A percentile compares a stretch with the other conserved stretches of the same genome.
These are phyloP conservation scores for Zasmidium angulare DNA, from an alignment of 2,329 filamentous ascomycete species.

Conservation along the genomic window DNA sequence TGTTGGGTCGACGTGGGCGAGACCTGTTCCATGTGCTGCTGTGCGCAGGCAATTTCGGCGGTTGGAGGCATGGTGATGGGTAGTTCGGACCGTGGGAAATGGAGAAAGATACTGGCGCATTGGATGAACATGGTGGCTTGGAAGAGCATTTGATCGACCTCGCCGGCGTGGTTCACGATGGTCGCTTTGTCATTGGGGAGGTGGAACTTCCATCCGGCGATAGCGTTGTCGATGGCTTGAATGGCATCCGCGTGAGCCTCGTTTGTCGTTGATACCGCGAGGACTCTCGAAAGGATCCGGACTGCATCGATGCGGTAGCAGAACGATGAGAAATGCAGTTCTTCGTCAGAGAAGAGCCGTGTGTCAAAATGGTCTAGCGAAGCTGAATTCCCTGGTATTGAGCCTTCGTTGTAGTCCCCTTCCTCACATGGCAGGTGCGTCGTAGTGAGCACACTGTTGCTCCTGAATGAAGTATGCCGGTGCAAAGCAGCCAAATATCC, in stretches of 20 bases:
- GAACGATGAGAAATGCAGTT: conserved; percentile 76
- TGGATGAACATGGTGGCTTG: conserved; percentile 80
- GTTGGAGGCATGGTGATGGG: conserved; percentile 58
- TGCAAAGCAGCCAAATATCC: conserved; percentile 82
- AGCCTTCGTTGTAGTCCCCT: conserved; percentile 59
- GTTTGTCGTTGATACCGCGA: conserved; percentile 48
- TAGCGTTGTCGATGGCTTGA: conserved; percentile 59
- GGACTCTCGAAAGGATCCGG: conserved; percentile 74
- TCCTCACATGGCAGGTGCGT: conserved; percentile 82
- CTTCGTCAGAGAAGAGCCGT: conserved; percentile 69
- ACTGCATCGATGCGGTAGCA: conserved; percentile 80
- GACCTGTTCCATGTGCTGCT: conserved; percentile 46
- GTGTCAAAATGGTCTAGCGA: conserved; percentile 76
- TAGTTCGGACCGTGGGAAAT: conserved; percentile 76
- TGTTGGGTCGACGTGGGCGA: conserved; percentile 55
- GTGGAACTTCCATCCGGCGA: conserved; percentile 76
- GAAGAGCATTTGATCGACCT: conserved; percentile 86
- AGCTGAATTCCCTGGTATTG: conserved; percentile 51
- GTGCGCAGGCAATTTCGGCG: conserved; percentile 45
- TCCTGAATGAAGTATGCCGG: conserved; percentile 66
- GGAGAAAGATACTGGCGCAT: conserved; percentile 67
- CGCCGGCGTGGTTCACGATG: conserved; percentile 66
- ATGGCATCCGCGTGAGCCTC: conserved; percentile 42
- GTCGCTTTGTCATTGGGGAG: conserved; percentile 71
- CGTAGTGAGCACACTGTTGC: conserved; percentile 66